Evolutionary conservation across 352 stramenopile genomes (phyloP), one percentile per base, ranked within the genome.

Genomic region (Globisporangium polare): DNA sequence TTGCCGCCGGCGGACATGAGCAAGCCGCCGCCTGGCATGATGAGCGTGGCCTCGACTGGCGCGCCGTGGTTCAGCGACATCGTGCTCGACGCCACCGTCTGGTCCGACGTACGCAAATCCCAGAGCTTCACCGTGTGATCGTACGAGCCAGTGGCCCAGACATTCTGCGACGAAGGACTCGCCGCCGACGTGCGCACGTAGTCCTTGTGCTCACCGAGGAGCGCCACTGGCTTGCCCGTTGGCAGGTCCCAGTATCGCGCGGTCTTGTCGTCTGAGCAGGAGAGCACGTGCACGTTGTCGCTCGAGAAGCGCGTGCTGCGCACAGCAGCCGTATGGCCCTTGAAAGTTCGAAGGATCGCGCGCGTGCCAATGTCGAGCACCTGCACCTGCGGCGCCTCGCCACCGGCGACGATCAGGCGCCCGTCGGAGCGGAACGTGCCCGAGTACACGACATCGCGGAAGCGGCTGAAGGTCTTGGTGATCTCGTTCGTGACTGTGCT

Each of bases 121-220:
- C 91, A 98, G 43, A 97, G 74, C 69, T 94, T 93, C 22, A 97
- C 89, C 18, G 87, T 97, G 84, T 97, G 89, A 70, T 98, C 92
- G 72, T 97, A 98, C 45, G 87, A 96, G 5, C 86, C 90, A 6
- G 90, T 95, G 9, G 85, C 86, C 81, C 88, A 96, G 7, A 96
- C 76, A 31, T 89, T 83, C 60, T 83, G 72, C 43, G 83, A 91
- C 58, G 74, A 86, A 55, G 88, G 83, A 56, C 79, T 92, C 29
- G 76, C 75, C 15, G 74, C 78, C 45, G 77, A 90, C 47, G 73
- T 79, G 46, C 92, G 89, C 37, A 97, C 87, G 62, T 98, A 96
- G 69, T 97, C 92, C 20, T 74, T 86, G 73, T 98, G 92, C 9
- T 86, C 89, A 24, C 79, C 79, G 20, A 94, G 72, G 62, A 93